Evolutionary conservation across 306 rosid genomes (phyloP).

Genomic region (Prunus dulcis): DNA sequence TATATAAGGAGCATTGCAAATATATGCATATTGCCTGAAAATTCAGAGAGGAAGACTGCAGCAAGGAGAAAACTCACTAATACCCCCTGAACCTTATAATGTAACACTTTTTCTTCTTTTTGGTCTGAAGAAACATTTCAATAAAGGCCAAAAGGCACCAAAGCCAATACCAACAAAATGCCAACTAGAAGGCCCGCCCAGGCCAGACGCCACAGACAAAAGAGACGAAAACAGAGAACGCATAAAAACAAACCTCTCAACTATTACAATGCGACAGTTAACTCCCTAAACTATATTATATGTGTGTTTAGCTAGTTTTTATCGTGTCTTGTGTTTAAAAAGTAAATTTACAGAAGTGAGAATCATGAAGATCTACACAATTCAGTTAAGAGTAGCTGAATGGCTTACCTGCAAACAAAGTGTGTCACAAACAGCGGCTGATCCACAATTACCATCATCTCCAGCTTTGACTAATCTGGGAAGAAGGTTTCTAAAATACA

Average conservation of each 20-base stretch:
- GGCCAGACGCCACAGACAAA: not conserved
- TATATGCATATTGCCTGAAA: not conserved
- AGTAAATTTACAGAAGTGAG: not conserved
- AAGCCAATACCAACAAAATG: not conserved
- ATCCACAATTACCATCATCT: slow-evolving; percentile 51
- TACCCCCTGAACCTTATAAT: not conserved
- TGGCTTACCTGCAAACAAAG: slow-evolving; percentile 54
- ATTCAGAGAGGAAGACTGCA: not conserved
- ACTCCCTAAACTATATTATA: not conserved
- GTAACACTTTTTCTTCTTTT: not conserved
- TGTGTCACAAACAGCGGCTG: slow-evolving; percentile 56
- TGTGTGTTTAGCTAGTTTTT: not conserved
- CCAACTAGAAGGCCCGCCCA: not conserved
- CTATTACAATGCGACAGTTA: not conserved
- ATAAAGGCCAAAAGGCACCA: not conserved
- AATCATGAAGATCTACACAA: not conserved
- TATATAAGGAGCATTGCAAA: not conserved
- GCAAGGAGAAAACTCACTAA: not conserved
- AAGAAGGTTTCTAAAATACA: slow-evolving; percentile 52
- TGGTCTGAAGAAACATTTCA: not conserved
- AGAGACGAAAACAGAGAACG: not conserved
- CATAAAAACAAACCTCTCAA: not conserved
- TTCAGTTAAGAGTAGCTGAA: slow-evolving; percentile 1
- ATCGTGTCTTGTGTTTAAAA: not conserved
- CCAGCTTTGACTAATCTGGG: slow-evolving; percentile 51